Evolutionary conservation across 2,329 filamentous ascomycete genomes (phyloP), one percentile per base, ranked within the genome.

Genomic region (Pseudofabraea citricarpa): DNA sequence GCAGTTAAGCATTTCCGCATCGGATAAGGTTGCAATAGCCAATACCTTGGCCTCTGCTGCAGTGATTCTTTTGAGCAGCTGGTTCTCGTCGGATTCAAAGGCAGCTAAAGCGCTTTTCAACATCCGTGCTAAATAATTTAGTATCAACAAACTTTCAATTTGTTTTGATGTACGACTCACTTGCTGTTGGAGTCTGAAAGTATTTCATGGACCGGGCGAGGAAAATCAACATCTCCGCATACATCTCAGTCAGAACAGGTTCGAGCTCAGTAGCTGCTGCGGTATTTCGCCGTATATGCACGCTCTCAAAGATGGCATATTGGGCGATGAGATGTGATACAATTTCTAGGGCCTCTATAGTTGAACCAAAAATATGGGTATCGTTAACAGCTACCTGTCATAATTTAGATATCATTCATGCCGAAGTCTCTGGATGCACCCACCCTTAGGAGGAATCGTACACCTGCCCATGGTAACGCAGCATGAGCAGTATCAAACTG

Each of bases 401-500:
- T n/a, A n/a, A n/a, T n/a, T n/a, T n/a, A n/a, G n/a, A n/a, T n/a
- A n/a, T n/a, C n/a, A n/a, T n/a, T n/a, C n/a, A n/a, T n/a, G n/a
- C n/a, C n/a, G n/a, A n/a, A n/a, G n/a, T n/a, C n/a, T n/a, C n/a
- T n/a, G n/a, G n/a, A n/a, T n/a, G n/a, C n/a, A n/a, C n/a, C n/a
- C n/a, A n/a, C n/a, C n/a, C n/a, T n/a, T n/a, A 59, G 43, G 21
- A 57, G 35, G 29, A 56, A 46, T 6, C 52, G 40, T 20, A 58
- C 48, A 8, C 36, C 52, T 5, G 50, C 57, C 56, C 55, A 58
- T 8, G 57, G 56, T 35, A 59, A 32, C 7, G 56, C 37, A 3
- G 51, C 50, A 44, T 59, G 50, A 8, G 13, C 41, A 9, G 54
- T 48, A 23, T 60, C 55, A 27, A 12, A 40, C 15, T 26, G 19